phyloP scores from a whole-genome alignment of 345 rosid species.

The Lepidium didymum region DNA sequence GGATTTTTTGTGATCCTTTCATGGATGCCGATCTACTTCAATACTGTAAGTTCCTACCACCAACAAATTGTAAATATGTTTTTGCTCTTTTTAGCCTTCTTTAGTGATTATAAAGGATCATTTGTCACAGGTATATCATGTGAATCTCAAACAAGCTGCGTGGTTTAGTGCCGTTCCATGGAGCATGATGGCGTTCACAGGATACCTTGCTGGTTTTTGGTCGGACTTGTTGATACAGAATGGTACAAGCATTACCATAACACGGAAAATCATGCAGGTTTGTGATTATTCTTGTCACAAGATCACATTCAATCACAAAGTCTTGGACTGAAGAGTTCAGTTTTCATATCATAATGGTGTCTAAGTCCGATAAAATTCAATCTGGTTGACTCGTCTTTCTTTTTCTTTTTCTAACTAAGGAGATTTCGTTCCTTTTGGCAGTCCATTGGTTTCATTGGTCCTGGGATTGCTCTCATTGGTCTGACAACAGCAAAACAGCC shows the following conservation, averaged over 20 bases:
- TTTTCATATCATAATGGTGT: neutral
- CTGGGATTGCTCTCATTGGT: conserved; percentile 76
- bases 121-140: conserved; percentile 62
- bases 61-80: neutral
- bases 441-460: conserved; percentile 88
- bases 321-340: neutral
- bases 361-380: neutral
- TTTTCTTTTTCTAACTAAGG: neutral
- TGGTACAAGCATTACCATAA: conserved; percentile 70
- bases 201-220: conserved; percentile 74
- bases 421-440: conserved; percentile 30
- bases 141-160: conserved; percentile 89
- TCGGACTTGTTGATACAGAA: conserved; percentile 66
- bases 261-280: conserved; percentile 97
- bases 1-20: conserved; percentile 96
- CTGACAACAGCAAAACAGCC: conserved; percentile 70
- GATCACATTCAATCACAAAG: neutral
- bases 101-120: conserved; percentile 9
- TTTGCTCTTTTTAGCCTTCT: neutral
- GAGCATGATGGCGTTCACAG: conserved; percentile 89
- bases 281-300: conserved; percentile 13
- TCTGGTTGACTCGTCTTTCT: neutral
- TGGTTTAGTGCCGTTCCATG: conserved; percentile 99
- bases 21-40: conserved; percentile 98
- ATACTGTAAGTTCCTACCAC: conserved; percentile 47